Conservation (phyloP, 495 filamentous ascomycete species). For the Tuber melanosporum region DNA sequence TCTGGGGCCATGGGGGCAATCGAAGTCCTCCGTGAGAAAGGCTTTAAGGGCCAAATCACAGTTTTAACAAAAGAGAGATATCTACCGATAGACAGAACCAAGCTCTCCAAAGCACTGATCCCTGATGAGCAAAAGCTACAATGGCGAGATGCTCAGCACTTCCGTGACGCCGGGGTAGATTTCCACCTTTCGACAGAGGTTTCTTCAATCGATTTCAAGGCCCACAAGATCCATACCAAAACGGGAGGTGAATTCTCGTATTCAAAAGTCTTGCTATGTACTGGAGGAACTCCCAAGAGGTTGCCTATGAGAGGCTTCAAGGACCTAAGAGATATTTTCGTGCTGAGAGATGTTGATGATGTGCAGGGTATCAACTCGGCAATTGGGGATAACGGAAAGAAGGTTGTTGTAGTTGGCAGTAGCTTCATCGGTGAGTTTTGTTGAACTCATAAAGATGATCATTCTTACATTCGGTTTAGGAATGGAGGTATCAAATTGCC, state of each 20-base stretch:
- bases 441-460: neutral
- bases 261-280: constrained; percentile 81
- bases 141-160: constrained; percentile 69
- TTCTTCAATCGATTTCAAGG: constrained; percentile 64
- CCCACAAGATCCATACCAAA: constrained; percentile 65
- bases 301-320: constrained; percentile 81
- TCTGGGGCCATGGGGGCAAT: constrained; percentile 72
- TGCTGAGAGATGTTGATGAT: constrained; percentile 66
- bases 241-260: constrained; percentile 65
- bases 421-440: constrained; percentile 64
- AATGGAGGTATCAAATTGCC: constrained; percentile 85
- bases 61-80: constrained; percentile 79
- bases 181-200: constrained; percentile 65
- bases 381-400: constrained; percentile 72
- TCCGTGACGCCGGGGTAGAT: constrained; percentile 65
- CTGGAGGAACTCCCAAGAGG: constrained; percentile 70
- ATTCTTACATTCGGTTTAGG: constrained; percentile 45
- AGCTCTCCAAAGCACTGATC: constrained; percentile 89
- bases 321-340: constrained; percentile 78
- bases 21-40: constrained; percentile 72
- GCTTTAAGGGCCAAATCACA: constrained; percentile 74
- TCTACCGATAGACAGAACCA: constrained; percentile 83
- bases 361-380: constrained; percentile 67
- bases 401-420: constrained; percentile 82
- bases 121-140: constrained; percentile 72